Evolutionary conservation across 2,329 filamentous ascomycete genomes (phyloP).

Genomic region (Phialophora chinensis): DNA sequence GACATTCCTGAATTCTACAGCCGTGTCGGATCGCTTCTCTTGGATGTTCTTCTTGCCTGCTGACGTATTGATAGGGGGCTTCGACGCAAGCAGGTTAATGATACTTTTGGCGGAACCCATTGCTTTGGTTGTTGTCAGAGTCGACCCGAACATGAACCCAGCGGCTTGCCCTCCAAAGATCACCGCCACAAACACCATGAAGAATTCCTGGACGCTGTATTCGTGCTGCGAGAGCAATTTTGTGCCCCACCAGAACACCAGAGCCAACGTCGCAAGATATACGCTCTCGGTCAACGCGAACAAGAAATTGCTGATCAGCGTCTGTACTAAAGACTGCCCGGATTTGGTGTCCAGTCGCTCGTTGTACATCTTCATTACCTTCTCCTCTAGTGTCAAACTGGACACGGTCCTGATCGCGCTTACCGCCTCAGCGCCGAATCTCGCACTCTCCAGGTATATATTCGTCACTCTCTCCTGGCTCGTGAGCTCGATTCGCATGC

Average conservation of each 20-base stretch:
- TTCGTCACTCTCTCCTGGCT: slow-evolving; percentile 39
- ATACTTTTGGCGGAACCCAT: not conserved
- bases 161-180: slow-evolving; percentile 45
- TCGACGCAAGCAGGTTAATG: not conserved
- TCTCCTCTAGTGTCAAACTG: slow-evolving; percentile 68
- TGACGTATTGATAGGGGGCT: not conserved
- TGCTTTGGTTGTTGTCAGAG: not conserved
- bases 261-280: slow-evolving; percentile 66
- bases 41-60: not conserved
- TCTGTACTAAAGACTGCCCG: slow-evolving; percentile 37
- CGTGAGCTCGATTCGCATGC: slow-evolving; percentile 17
- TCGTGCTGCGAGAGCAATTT: slow-evolving; percentile 65
- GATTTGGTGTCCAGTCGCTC: slow-evolving; percentile 57
- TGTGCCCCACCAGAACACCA: slow-evolving; percentile 68
- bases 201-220: slow-evolving; percentile 75
- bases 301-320: slow-evolving; percentile 65
- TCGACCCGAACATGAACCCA: slow-evolving; percentile 14
- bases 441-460: slow-evolving; percentile 63
- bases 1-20: slow-evolving; percentile 2
- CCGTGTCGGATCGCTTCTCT: not conserved
- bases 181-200: slow-evolving; percentile 51
- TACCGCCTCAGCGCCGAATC: slow-evolving; percentile 76
- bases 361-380: slow-evolving; percentile 45
- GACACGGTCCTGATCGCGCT: slow-evolving; percentile 74
- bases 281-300: slow-evolving; percentile 73